Conservation (phyloP, 2,329 filamentous ascomycete genomes). For the Fusarium siculi region DNA sequence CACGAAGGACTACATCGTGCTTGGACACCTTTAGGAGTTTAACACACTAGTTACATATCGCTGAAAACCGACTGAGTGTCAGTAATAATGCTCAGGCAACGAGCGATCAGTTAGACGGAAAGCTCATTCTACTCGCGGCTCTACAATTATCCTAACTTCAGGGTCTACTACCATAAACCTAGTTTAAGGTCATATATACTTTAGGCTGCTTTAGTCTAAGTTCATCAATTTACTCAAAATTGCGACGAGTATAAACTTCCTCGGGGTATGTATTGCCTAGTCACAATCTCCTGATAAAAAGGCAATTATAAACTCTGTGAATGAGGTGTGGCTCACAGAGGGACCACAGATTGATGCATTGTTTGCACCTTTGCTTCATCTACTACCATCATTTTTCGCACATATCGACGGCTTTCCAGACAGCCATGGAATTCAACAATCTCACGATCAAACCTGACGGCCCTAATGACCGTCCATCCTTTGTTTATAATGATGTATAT, state of each 20-base stretch:
- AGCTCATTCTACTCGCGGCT: too few species aligned
- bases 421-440: background rate
- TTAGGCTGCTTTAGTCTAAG: background rate
- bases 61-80: background rate
- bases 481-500: background rate
- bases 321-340: background rate
- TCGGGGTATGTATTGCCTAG: too few species aligned
- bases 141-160: background rate
- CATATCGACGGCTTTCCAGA: too few species aligned
- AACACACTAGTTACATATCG: accelerated
- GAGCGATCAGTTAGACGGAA: too few species aligned
- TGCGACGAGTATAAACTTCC: background rate
- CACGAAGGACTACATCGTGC: accelerated
- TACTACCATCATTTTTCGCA: background rate
- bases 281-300: background rate
- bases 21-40: background rate
- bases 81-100: too few species aligned
- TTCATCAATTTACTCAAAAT: accelerated
- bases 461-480: accelerated
- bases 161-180: background rate
- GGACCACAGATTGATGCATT: accelerated
- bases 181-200: accelerated
- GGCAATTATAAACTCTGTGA: background rate
- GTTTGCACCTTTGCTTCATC: accelerated
- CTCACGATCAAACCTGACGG: background rate